Conservation (phyloP, 2,329 filamentous ascomycete species). For the Pyrenochaeta sp. region DNA sequence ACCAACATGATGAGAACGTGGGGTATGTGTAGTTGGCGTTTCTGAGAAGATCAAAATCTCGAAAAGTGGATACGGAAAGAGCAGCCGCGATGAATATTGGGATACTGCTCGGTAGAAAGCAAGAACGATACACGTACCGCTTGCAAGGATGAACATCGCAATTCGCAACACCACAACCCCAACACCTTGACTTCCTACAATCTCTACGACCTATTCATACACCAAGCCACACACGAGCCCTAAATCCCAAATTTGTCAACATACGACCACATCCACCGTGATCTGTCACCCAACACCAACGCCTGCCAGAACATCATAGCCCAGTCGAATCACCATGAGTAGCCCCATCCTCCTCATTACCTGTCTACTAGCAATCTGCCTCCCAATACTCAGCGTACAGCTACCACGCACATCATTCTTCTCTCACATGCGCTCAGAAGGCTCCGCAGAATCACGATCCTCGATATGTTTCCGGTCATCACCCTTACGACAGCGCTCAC, state of each 20-base stretch:
- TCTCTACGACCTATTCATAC: not conserved
- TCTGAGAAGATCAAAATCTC: too few relatives aligned
- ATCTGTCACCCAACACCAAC: too few relatives aligned
- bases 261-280: too few relatives aligned
- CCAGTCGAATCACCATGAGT: not conserved
- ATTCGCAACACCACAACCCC: not conserved
- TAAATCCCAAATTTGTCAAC: too few relatives aligned
- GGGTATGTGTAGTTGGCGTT: too few relatives aligned
- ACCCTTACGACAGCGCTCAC: constrained; percentile 14
- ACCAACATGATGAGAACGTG: too few relatives aligned
- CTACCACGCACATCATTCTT: constrained; percentile 18
- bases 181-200: not conserved
- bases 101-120: constrained; percentile 16
- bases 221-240: too few relatives aligned
- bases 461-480: constrained; percentile 12
- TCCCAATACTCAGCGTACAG: constrained; percentile 36
- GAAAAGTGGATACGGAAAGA: too few relatives aligned
- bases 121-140: constrained; percentile 27
- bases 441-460: constrained; percentile 19
- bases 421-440: constrained; percentile 15
- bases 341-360: constrained; percentile 26
- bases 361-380: constrained; percentile 28
- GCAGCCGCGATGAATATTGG: too few relatives aligned
- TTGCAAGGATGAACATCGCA: not conserved
- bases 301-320: not conserved